A percentile compares a stretch with the other conserved stretches of the same genome.
These are phyloP conservation scores for Geotrichum ghanense DNA, from an alignment of 805 yeast species.

Conservation along the genomic window DNA sequence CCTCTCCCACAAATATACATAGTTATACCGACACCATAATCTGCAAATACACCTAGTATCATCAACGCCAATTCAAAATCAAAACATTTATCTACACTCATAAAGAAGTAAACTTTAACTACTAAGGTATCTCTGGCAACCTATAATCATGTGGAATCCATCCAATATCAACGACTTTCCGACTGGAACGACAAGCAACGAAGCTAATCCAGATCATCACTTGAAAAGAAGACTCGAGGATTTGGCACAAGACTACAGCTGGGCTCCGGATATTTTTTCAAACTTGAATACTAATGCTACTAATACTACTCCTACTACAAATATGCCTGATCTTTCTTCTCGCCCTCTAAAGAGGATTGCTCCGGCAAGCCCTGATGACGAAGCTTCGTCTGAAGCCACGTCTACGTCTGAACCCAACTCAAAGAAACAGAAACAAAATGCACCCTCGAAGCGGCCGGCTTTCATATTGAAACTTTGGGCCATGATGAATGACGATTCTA, in stretches of 20 bases:
- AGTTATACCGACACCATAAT: too few species aligned
- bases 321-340: not conserved
- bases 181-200: not conserved
- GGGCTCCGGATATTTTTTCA: not conserved
- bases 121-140: not conserved
- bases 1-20: too few species aligned
- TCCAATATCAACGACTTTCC: too few species aligned
- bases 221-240: not conserved
- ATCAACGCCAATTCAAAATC: too few species aligned
- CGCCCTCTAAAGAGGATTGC: not conserved
- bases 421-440: too few species aligned
- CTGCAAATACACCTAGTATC: too few species aligned
- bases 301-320: not conserved
- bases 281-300: not conserved
- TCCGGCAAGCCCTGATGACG: too few species aligned
- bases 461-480: constrained; percentile 91
- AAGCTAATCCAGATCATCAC: not conserved
- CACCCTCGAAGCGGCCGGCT: constrained; percentile 48
- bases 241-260: not conserved
- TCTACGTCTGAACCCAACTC: too few species aligned
- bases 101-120: too few species aligned
- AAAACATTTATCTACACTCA: too few species aligned
- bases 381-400: too few species aligned
- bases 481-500: constrained; percentile 78
- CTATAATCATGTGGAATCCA: not conserved